These are phyloP conservation scores for Hypoxylon sp. DNA, from an alignment of 2,329 filamentous ascomycete genomes.

Conservation along the genomic window DNA sequence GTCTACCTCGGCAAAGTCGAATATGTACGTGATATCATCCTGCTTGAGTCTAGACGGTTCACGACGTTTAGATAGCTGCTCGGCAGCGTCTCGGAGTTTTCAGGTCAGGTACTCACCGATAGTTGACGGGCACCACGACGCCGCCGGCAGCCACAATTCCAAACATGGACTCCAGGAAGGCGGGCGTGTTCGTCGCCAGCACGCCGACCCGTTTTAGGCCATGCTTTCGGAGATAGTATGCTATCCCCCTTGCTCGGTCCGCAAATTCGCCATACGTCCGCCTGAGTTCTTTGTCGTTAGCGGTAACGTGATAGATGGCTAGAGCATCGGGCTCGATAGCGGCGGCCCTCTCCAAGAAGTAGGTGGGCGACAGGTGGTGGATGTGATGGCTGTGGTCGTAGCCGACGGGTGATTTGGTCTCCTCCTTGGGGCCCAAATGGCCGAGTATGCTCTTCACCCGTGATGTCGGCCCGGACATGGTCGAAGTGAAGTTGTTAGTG, in stretches of 20 bases:
- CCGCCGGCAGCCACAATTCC: slow-evolving; percentile 84
- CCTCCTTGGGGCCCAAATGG: slow-evolving; percentile 53
- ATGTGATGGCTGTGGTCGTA: slow-evolving; percentile 64
- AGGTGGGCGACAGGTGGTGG: slow-evolving; percentile 84
- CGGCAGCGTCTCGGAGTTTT: not conserved
- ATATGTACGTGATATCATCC: slow-evolving; percentile 90
- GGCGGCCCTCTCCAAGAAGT: slow-evolving; percentile 85
- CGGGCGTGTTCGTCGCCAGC: slow-evolving; percentile 89
- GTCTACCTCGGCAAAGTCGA: slow-evolving; percentile 86
- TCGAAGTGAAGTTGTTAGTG: not conserved
- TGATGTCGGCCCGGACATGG: slow-evolving; percentile 70
- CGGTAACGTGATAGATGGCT: slow-evolving; percentile 85
- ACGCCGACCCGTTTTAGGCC: slow-evolving; percentile 81
- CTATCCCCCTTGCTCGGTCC: slow-evolving; percentile 84
- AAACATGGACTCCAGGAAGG: slow-evolving; percentile 90
- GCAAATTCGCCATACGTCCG: slow-evolving; percentile 83
- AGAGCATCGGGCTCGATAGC: slow-evolving; percentile 85
- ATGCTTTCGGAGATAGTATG: slow-evolving; percentile 83
- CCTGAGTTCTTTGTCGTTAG: slow-evolving; percentile 75
- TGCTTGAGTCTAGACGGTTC: slow-evolving; percentile 47
- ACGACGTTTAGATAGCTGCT: not conserved
- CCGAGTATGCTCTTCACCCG: slow-evolving; percentile 66
- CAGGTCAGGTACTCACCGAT: slow-evolving; percentile 46
- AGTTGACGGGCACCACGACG: slow-evolving; percentile 73
- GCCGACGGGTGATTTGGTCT: slow-evolving; percentile 48